Evolutionary conservation across 306 rosid species (phyloP).

Genomic region (Lathyrus tuberosus): DNA sequence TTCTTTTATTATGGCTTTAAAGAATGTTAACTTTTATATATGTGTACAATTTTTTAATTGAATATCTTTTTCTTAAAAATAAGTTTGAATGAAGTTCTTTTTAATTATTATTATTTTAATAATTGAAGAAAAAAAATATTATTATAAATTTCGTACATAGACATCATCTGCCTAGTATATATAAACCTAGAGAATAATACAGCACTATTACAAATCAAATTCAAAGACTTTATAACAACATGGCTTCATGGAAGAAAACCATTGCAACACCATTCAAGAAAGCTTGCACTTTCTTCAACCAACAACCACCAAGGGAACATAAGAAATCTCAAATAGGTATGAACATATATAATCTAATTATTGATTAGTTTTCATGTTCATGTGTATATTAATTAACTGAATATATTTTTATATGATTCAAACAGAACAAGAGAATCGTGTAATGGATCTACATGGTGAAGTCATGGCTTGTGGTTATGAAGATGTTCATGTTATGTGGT

Average conservation of each 20-base stretch:
- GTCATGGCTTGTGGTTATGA: constrained; percentile 95
- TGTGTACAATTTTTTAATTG: background rate
- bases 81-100: background rate
- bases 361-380: background rate
- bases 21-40: background rate
- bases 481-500: constrained; percentile 99
- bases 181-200: constrained; percentile 33
- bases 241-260: constrained; percentile 98
- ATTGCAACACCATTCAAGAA: constrained; percentile 82
- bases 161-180: constrained; percentile 23
- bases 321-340: constrained; percentile 74
- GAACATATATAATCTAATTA: background rate
- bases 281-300: constrained; percentile 85
- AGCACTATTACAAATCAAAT: constrained; percentile 9
- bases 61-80: no score
- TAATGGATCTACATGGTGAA: constrained; percentile 81
- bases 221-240: constrained; percentile 11
- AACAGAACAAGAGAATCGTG: constrained; percentile 64
- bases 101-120: no score
- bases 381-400: constrained; percentile 12
- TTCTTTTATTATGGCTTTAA: background rate
- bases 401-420: constrained; percentile 19
- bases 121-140: constrained; percentile 1
- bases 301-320: constrained; percentile 64
- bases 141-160: constrained; percentile 13